Evolutionary conservation across 441 rosid species (phyloP).

Genomic region (Theobroma grandiflorum): DNA sequence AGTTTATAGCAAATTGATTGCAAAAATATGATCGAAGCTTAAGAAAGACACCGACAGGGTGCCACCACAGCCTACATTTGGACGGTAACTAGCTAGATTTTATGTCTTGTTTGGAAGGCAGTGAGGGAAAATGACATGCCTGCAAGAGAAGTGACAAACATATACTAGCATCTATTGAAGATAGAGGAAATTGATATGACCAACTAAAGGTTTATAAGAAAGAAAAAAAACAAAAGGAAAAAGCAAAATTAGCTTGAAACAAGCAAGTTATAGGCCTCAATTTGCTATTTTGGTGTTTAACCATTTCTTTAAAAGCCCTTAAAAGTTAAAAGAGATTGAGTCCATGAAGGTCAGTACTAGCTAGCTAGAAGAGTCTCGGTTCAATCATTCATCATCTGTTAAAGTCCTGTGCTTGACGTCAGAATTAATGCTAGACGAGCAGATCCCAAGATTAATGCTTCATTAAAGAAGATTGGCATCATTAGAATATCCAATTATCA

Average conservation of each 20-base stretch:
- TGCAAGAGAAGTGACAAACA: background rate
- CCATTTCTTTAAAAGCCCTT: no score
- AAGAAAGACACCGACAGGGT: background rate
- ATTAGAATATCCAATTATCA: background rate
- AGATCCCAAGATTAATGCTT: constrained; percentile 21
- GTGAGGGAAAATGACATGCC: background rate
- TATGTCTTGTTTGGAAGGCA: constrained; percentile 14
- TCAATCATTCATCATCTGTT: background rate
- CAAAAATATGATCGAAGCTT: background rate
- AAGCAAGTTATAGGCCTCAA: background rate
- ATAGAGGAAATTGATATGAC: background rate
- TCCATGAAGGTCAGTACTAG: background rate
- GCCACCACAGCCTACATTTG: background rate
- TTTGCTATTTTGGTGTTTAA: background rate
- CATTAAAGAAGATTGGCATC: background rate
- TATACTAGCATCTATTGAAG: background rate
- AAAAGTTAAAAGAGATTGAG: background rate
- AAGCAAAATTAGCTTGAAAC: background rate
- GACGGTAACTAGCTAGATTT: background rate
- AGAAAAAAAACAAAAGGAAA: background rate
- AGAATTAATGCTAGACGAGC: background rate
- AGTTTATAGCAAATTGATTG: background rate
- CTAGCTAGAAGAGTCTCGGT: background rate
- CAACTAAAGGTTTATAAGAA: background rate
- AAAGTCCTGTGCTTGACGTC: background rate